Percentiles rank a stretch among this genome's conserved stretches.
These are phyloP conservation scores for Pichia eremophila DNA, from an alignment of 805 yeast species.

Conservation along the genomic window DNA sequence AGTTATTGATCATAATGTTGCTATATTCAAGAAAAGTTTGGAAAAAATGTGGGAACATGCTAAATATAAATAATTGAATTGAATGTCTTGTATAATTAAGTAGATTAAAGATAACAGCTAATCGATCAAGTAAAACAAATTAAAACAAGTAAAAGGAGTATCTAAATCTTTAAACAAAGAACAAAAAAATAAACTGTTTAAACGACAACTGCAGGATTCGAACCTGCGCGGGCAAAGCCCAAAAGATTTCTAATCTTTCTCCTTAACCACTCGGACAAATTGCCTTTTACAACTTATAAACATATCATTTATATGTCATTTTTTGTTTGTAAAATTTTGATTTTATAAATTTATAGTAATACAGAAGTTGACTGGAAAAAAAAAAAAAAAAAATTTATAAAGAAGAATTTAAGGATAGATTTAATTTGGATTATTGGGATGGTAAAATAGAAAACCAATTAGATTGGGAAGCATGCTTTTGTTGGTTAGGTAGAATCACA, in stretches of 20 bases:
- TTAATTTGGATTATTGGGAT: too few species aligned
- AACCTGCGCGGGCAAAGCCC: conserved; percentile 58
- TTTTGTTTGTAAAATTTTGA: too few species aligned
- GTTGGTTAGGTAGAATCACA: too few species aligned
- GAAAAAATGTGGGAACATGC: conserved; percentile 60
- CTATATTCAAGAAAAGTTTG: conserved; percentile 65
- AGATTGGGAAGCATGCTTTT: too few species aligned
- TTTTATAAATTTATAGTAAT: too few species aligned
- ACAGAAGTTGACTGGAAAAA: too few species aligned
- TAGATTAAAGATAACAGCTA: neutral
- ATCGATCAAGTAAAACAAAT: too few species aligned
- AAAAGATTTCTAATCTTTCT: conserved; percentile 50
- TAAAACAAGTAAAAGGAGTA: too few species aligned
- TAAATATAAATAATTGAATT: conserved; percentile 11
- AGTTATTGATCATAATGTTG: conserved; percentile 82
- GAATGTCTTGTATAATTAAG: neutral
- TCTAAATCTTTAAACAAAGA: neutral
- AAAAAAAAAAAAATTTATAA: too few species aligned
- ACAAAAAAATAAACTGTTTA: conserved; percentile 2
- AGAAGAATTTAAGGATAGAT: too few species aligned
- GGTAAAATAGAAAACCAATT: too few species aligned
- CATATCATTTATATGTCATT: too few species aligned
- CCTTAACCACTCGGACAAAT: conserved; percentile 52
- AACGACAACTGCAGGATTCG: conserved; percentile 52
- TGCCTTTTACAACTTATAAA: conserved; percentile 32